Evolutionary conservation across 331 rosid species (phyloP).

Genomic region (Acacia concinna): DNA sequence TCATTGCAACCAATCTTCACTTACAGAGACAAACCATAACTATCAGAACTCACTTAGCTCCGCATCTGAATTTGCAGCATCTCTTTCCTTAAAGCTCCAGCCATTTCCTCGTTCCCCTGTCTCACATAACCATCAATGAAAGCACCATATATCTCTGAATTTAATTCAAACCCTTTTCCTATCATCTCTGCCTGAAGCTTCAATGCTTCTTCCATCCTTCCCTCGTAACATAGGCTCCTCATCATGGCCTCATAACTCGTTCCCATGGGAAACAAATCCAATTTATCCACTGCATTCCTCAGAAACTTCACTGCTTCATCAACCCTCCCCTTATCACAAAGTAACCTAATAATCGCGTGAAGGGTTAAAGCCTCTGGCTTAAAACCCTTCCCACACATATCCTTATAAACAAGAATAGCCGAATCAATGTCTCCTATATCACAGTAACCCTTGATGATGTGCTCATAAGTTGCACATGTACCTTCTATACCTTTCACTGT

Average conservation of each 20-base stretch:
- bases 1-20: constrained; percentile 15
- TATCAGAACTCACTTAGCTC: constrained; percentile 20
- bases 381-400: constrained; percentile 48
- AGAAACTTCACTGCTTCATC: constrained; percentile 46
- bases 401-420: constrained; percentile 51
- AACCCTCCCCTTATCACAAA: constrained; percentile 29
- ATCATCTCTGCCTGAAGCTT: constrained; percentile 88
- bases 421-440: constrained; percentile 53
- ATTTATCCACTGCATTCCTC: constrained; percentile 35
- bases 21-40: neutral
- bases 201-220: constrained; percentile 64
- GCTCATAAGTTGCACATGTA: constrained; percentile 59
- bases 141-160: constrained; percentile 49
- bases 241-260: constrained; percentile 63
- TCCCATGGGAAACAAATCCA: constrained; percentile 46
- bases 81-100: constrained; percentile 64
- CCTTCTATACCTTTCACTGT: constrained; percentile 52
- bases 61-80: constrained; percentile 46
- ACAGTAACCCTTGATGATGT: constrained; percentile 64
- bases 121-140: constrained; percentile 57
- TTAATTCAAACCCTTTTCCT: constrained; percentile 65
- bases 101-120: constrained; percentile 66
- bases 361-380: constrained; percentile 37
- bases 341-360: constrained; percentile 31
- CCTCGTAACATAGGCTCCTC: constrained; percentile 57